Percentiles rank a stretch among this genome's conserved stretches.
phyloP scores from a whole-genome alignment of 2,329 filamentous ascomycete genomes.

The Cercospora nicotianae region DNA sequence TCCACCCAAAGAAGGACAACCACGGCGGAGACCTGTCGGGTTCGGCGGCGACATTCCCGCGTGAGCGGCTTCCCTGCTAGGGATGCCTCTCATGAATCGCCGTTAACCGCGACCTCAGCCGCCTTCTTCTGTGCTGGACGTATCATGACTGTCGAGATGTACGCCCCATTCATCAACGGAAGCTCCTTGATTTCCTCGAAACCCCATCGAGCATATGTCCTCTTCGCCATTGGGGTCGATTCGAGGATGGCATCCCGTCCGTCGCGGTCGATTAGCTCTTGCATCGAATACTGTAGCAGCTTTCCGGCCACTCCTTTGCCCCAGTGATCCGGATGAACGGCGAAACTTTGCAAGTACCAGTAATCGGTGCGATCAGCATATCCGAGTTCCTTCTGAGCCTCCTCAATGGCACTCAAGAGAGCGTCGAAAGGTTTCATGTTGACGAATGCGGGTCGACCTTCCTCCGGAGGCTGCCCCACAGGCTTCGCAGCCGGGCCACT shows the following conservation, averaged over 20 bases:
- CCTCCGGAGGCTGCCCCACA: neutral
- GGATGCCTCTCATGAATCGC: neutral
- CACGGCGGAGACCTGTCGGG: slow-evolving; percentile 76
- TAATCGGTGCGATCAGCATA: slow-evolving; percentile 15
- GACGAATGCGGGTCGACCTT: slow-evolving; percentile 10
- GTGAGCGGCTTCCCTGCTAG: slow-evolving; percentile 8
- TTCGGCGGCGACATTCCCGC: slow-evolving; percentile 71
- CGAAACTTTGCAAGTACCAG: slow-evolving; percentile 14
- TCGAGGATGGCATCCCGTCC: slow-evolving; percentile 13
- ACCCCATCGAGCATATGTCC: slow-evolving; percentile 9
- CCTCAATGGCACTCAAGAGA: neutral
- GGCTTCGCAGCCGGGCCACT: slow-evolving; percentile 6
- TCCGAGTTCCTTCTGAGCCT: slow-evolving; percentile 5
- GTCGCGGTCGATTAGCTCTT: slow-evolving; percentile 11
- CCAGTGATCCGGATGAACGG: slow-evolving; percentile 16
- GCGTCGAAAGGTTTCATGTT: neutral
- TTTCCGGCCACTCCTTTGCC: slow-evolving; percentile 11
- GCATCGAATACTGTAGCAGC: slow-evolving; percentile 6
- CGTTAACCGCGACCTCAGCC: neutral
- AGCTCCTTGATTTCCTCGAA: slow-evolving; percentile 10
- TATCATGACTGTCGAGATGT: slow-evolving; percentile 11
- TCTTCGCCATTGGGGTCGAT: slow-evolving; percentile 5
- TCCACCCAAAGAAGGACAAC: slow-evolving; percentile 59
- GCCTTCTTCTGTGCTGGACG: slow-evolving; percentile 4
- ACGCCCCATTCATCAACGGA: slow-evolving; percentile 9